Base-by-base conservation (phyloP, 2,329 filamentous ascomycete species). In the Aureobasidium melanogenum region DNA sequence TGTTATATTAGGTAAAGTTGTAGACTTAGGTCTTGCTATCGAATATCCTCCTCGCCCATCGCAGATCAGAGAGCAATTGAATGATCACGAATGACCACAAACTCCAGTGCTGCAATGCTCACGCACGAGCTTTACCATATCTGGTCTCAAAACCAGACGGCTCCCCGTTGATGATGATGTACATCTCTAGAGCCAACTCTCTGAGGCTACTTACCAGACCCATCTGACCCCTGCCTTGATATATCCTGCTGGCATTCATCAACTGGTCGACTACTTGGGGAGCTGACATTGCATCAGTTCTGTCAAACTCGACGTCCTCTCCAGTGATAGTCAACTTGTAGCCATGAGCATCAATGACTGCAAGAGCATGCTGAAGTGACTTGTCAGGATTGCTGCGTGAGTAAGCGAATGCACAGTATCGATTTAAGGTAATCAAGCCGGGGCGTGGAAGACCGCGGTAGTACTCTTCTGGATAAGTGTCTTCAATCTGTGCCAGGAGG, bases 101-200 rank as follows among this genome's bases (percentile, higher is more conserved):
- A n/a, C 24, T 8, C 36, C 6, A 22, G 15, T 10, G 10, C 51
- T 55, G 8, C 38, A 17, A 32, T 22, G 51, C 36, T 26, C 28
- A n/a, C 54, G 38, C 28, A n/a, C 54, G 38, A 36, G 28, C 14
- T 26, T 32, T 36, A n/a, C 41, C 54, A 26, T 57, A 44, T 19
- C 54, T 36, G 3, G 28, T 32, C n/a, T 57, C 39, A 28, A 57
- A 58, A 1, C 43, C 55, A 48, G 55, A 58, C 15, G 43, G 43
- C 32, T 58, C 55, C 22, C 55, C 55, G 34, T 58, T 58, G 43
- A 58, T 38, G 55, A 58, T 19, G 14, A 48, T 48, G 43, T 58
- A 58, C 43, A 48, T 48, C 44, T 58, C 15, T 5, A 39, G 22
- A 14, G 44, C 43, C 43, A 58, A 15, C 3, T 39, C 44, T 12